Percentiles rank a stretch among this genome's conserved stretches.
Conservation (phyloP, 352 stramenopile species). For the Globisporangium rhizosaccharum region DNA sequence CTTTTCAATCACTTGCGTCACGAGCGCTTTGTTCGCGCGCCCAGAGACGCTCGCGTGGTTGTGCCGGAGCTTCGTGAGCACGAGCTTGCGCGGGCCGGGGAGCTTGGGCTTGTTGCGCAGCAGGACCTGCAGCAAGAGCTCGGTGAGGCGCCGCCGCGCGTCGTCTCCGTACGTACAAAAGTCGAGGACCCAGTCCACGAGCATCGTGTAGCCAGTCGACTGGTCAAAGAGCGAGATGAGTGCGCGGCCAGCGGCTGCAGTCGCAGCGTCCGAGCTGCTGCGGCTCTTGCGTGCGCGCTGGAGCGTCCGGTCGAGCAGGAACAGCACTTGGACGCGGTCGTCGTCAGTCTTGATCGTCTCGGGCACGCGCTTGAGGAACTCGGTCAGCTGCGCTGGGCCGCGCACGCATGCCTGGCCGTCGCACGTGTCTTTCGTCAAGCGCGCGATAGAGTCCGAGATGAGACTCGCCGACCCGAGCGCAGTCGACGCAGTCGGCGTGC, state of each 20-base stretch:
- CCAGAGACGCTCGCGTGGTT: constrained; percentile 25
- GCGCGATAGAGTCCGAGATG: constrained; percentile 36
- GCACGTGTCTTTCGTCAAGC: constrained; percentile 36
- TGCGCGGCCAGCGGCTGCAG: constrained; percentile 8
- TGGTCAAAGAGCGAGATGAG: constrained; percentile 48
- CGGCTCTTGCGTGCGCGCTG: constrained; percentile 6
- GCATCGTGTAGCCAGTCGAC: constrained; percentile 43
- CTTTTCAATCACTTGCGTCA: constrained; percentile 30
- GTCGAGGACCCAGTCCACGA: constrained; percentile 52
- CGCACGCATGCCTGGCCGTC: constrained; percentile 26
- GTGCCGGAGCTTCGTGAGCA: constrained; percentile 17
- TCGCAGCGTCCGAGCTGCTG: constrained; percentile 1
- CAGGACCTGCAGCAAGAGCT: constrained; percentile 53
- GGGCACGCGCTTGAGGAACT: constrained; percentile 30
- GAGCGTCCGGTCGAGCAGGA: constrained; percentile 53
- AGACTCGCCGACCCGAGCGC: constrained; percentile 22
- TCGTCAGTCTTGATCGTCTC: constrained; percentile 37
- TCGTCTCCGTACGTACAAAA: constrained; percentile 49
- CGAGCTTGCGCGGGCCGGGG: constrained; percentile 40
- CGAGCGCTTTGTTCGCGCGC: constrained; percentile 42
- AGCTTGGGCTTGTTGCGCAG: constrained; percentile 40
- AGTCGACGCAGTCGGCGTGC: constrained; percentile 8
- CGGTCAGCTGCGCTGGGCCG: constrained; percentile 28
- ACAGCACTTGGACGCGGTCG: constrained; percentile 51
- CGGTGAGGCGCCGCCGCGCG: constrained; percentile 29